A percentile compares a stretch with the other conserved stretches of the same genome.
Evolutionary conservation across 2,329 filamentous ascomycete species (phyloP).

Genomic region (Dendryphion nanum): DNA sequence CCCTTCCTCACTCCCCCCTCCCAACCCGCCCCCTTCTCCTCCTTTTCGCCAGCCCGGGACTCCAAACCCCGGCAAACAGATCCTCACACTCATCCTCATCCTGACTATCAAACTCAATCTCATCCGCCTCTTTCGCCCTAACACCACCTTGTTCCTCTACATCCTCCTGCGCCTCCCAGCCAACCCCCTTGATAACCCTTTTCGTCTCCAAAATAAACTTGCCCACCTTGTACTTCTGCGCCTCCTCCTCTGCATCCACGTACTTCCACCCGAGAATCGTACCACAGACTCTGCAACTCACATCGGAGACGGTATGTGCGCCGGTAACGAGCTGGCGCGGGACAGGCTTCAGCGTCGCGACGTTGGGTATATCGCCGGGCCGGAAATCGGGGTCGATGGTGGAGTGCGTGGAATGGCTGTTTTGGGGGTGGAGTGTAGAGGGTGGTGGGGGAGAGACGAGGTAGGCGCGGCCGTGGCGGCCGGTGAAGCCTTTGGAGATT

Average conservation of each 20-base stretch:
- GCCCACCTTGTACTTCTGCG: constrained; percentile 64
- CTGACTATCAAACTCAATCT: constrained; percentile 61
- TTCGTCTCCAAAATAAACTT: constrained; percentile 66
- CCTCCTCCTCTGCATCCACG: constrained; percentile 60
- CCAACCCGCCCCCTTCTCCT: constrained; percentile 17
- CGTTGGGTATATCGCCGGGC: constrained; percentile 55
- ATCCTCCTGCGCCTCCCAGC: constrained; percentile 50
- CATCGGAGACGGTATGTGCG: constrained; percentile 61
- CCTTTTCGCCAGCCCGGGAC: constrained; percentile 51
- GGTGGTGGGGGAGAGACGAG: constrained; percentile 53
- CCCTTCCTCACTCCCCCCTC: too few species aligned
- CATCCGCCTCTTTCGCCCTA: constrained; percentile 9
- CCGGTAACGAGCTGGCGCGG: constrained; percentile 62
- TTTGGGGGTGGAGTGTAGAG: constrained; percentile 15
- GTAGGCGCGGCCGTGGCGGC: constrained; percentile 63
- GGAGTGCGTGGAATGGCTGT: constrained; percentile 13
- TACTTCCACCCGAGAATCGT: constrained; percentile 65
- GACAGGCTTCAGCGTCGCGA: constrained; percentile 55
- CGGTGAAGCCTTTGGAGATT: constrained; percentile 64
- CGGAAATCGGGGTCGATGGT: constrained; percentile 10
- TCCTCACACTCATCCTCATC: constrained; percentile 68
- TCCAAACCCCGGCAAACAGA: constrained; percentile 63
- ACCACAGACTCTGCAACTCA: constrained; percentile 57
- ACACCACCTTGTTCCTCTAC: constrained; percentile 5
- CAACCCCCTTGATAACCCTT: constrained; percentile 49